Conservation (phyloP, 441 rosid genomes). For the Dalechampia spathulata region DNA sequence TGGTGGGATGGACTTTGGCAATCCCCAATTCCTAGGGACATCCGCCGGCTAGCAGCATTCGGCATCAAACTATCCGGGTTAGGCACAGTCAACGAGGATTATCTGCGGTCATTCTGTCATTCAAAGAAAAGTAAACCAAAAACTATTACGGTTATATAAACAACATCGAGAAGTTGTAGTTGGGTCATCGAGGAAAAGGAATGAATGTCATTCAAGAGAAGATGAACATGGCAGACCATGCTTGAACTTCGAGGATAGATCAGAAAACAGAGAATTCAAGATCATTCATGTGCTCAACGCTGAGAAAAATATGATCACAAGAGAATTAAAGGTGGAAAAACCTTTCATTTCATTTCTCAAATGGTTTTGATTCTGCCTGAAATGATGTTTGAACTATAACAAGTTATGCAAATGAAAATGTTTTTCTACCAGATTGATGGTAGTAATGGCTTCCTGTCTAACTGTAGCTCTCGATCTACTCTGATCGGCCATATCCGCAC, state of each 20-base stretch:
- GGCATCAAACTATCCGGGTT: constrained; percentile 68
- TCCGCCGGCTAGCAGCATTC: constrained; percentile 45
- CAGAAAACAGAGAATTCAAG: background rate
- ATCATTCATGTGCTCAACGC: background rate
- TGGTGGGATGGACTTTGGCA: constrained; percentile 99
- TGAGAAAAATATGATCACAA: background rate
- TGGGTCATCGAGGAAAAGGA: background rate
- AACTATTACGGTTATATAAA: constrained; percentile 37
- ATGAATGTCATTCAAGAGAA: background rate
- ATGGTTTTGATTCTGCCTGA: no score
- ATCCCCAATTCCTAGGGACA: constrained; percentile 71
- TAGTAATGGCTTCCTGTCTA: no score
- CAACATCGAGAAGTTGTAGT: background rate
- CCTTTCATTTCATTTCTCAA: background rate
- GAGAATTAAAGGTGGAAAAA: background rate
- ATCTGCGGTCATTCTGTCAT: constrained; percentile 50
- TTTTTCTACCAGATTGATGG: no score
- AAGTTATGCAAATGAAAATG: no score
- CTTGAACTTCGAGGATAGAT: background rate
- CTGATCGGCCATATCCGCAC: no score
- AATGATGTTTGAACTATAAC: no score
- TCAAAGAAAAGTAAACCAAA: constrained; percentile 45
- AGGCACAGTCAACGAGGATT: constrained; percentile 60
- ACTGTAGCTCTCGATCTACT: no score
- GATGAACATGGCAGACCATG: background rate